Conservation (phyloP, 129 eudicot genomes). For the Sambucus nigra region DNA sequence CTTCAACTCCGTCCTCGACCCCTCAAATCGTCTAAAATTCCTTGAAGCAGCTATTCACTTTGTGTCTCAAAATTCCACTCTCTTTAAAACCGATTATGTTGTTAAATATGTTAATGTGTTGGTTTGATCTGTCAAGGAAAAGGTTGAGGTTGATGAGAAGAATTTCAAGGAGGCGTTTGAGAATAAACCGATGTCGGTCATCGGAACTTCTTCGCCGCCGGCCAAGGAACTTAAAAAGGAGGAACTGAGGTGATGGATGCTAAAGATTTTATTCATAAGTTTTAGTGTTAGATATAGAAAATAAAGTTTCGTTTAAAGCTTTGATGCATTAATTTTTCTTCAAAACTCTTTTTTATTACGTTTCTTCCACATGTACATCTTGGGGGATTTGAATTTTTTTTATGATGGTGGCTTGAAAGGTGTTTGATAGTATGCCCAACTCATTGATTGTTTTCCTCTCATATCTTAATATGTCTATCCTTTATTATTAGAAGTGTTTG, state of each 20-base stretch:
- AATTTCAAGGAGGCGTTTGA: slow-evolving; percentile 30
- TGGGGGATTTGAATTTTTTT: too few species aligned
- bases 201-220: slow-evolving; percentile 18
- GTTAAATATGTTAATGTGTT: slow-evolving; percentile 44
- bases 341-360: too few species aligned
- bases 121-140: slow-evolving; percentile 46
- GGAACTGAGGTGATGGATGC: slow-evolving; percentile 16
- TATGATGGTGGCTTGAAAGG: too few species aligned
- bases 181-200: slow-evolving; percentile 14
- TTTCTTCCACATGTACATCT: too few species aligned
- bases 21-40: slow-evolving; percentile 55
- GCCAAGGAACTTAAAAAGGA: slow-evolving; percentile 10
- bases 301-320: too few species aligned
- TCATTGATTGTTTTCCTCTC: too few species aligned
- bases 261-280: too few species aligned
- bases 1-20: slow-evolving; percentile 51
- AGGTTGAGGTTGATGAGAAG: slow-evolving; percentile 37
- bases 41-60: slow-evolving; percentile 58
- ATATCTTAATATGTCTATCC: too few species aligned
- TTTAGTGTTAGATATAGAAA: too few species aligned
- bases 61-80: slow-evolving; percentile 47
- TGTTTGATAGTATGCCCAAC: too few species aligned
- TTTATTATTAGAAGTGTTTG: too few species aligned
- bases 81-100: slow-evolving; percentile 47
- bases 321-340: too few species aligned